Percentiles rank a stretch among this genome's conserved stretches.
These are phyloP conservation scores for Phialophora verrucosa DNA, from an alignment of 2,329 filamentous ascomycete species.

Conservation along the genomic window DNA sequence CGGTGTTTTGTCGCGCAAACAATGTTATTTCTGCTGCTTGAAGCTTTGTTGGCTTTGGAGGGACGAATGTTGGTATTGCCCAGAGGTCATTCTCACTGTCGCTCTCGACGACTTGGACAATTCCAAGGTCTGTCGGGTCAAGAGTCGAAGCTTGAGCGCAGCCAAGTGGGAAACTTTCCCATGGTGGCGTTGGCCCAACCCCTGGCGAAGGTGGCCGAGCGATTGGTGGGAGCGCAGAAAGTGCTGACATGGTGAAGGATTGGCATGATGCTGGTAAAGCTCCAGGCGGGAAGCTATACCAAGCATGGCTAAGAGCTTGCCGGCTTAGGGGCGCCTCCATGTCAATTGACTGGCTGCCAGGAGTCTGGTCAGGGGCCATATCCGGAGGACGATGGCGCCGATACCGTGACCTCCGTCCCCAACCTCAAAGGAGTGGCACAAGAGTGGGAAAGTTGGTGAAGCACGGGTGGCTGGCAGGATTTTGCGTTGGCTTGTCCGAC, in stretches of 20 bases:
- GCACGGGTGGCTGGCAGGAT: conserved; percentile 30
- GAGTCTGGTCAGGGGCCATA: conserved; percentile 25
- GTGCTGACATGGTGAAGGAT: conserved; percentile 27
- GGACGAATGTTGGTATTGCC: conserved; percentile 32
- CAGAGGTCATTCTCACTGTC: conserved; percentile 41
- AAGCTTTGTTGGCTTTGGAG: conserved; percentile 17
- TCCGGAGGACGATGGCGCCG: conserved; percentile 22
- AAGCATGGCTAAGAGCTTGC: conserved; percentile 24
- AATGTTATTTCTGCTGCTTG: conserved; percentile 22
- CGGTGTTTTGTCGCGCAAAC: conserved; percentile 14
- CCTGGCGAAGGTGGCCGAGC: conserved; percentile 28
- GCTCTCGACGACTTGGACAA: conserved; percentile 51
- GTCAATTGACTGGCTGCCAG: conserved; percentile 28
- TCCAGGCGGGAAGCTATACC: conserved; percentile 27
- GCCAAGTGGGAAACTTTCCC: conserved; percentile 32
- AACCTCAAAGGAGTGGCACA: conserved; percentile 3
- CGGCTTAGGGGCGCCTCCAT: conserved; percentile 31
- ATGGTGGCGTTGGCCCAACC: conserved; percentile 29
- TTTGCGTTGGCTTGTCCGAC: conserved; percentile 5
- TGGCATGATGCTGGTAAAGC: conserved; percentile 30
- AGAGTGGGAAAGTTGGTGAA: conserved; percentile 27
- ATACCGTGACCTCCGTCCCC: conserved; percentile 12
- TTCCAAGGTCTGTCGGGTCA: conserved; percentile 34
- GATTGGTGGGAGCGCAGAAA: conserved; percentile 27
- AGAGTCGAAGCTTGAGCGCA: conserved; percentile 31